Conservation (phyloP, 352 stramenopile genomes). For the Pythium volutum region DNA sequence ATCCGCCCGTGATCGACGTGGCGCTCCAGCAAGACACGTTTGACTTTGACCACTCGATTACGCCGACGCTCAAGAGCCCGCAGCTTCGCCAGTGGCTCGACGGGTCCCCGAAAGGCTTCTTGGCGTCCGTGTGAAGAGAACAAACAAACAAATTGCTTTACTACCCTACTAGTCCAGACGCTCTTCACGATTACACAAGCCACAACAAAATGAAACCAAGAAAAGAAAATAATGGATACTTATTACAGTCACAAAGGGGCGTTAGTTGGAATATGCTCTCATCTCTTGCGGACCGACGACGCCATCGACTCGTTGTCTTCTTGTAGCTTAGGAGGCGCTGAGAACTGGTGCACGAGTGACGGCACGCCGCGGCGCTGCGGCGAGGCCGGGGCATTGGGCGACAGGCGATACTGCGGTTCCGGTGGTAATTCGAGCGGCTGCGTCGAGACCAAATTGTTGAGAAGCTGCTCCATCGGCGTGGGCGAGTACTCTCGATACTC, state of each 20-base stretch:
- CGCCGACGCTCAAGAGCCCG: slow-evolving; percentile 83
- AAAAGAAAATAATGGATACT: too few relatives aligned
- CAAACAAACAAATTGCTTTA: neutral
- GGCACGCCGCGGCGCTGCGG: neutral
- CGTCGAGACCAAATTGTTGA: slow-evolving; percentile 16
- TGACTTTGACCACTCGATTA: slow-evolving; percentile 84
- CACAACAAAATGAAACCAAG: too few relatives aligned
- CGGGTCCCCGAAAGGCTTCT: slow-evolving; percentile 75
- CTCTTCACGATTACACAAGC: neutral
- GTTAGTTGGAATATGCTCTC: too few relatives aligned
- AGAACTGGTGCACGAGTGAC: slow-evolving; percentile 2
- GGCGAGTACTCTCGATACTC: slow-evolving; percentile 10
- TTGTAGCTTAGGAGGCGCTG: slow-evolving; percentile 12
- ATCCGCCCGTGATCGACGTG: slow-evolving; percentile 74
- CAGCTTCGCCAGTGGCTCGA: slow-evolving; percentile 84
- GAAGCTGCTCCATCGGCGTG: slow-evolving; percentile 19
- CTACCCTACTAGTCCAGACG: neutral
- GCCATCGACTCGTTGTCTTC: slow-evolving; percentile 13
- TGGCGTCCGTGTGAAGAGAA: slow-evolving; percentile 64
- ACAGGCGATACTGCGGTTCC: slow-evolving; percentile 25
- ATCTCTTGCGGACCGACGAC: slow-evolving; percentile 5
- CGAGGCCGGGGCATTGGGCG: slow-evolving; percentile 17
- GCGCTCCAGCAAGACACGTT: slow-evolving; percentile 79
- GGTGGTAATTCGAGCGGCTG: slow-evolving; percentile 21
- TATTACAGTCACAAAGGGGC: too few relatives aligned